Conservation (phyloP, 441 rosid species). For the Omphalea diandra region DNA sequence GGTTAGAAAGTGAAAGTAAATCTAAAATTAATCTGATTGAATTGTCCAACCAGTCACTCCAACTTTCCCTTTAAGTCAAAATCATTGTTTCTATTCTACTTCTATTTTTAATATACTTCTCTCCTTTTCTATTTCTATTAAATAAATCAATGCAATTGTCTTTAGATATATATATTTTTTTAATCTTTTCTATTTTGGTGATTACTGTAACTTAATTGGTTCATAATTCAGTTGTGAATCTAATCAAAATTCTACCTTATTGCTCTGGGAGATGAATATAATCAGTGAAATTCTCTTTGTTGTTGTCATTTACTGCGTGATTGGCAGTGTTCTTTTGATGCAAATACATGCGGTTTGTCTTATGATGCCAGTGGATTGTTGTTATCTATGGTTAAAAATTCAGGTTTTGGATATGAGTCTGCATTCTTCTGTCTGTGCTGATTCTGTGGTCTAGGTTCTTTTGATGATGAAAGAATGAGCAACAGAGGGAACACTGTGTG, state of each 20-base stretch:
- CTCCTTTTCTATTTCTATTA: too few species aligned
- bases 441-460: neutral
- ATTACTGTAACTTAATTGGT: too few species aligned
- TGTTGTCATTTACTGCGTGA: neutral
- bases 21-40: slow-evolving; percentile 12
- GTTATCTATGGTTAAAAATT: neutral
- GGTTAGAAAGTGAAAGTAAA: slow-evolving; percentile 27
- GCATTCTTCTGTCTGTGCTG: neutral
- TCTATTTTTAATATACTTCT: too few species aligned
- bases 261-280: neutral
- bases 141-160: too few species aligned
- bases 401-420: neutral
- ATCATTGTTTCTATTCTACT: slow-evolving; percentile 21
- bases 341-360: neutral
- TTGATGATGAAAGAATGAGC: neutral
- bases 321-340: too few species aligned
- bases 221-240: too few species aligned
- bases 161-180: too few species aligned
- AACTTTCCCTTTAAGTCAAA: slow-evolving; percentile 21
- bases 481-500: neutral
- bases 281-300: neutral
- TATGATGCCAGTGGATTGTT: neutral
- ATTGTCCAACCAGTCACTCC: slow-evolving; percentile 23
- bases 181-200: too few species aligned
- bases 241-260: too few species aligned